These are phyloP conservation scores for Pyrus hybrid DNA, from an alignment of 331 rosid species.

Conservation along the genomic window DNA sequence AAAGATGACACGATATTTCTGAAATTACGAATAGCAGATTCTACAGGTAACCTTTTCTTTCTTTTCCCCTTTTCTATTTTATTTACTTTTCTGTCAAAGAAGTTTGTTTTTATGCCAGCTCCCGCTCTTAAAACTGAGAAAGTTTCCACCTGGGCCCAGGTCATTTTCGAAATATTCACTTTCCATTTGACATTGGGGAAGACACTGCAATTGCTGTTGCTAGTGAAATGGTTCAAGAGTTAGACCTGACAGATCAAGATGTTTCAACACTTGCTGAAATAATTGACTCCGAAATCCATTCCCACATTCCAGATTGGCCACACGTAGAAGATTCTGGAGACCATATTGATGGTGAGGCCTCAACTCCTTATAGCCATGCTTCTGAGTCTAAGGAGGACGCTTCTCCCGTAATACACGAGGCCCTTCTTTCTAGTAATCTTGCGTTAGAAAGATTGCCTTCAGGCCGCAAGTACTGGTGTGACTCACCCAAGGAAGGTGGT, in stretches of 20 bases:
- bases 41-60: constrained; percentile 43
- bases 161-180: constrained; percentile 78
- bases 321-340: constrained; percentile 23
- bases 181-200: constrained; percentile 77
- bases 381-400: constrained; percentile 35
- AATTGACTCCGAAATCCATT: constrained; percentile 67
- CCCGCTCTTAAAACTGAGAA: constrained; percentile 2
- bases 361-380: constrained; percentile 21
- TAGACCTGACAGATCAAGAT: constrained; percentile 87
- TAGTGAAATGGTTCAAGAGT: constrained; percentile 91
- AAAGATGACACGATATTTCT: constrained; percentile 75
- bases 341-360: constrained; percentile 18
- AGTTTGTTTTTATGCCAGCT: neutral
- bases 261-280: constrained; percentile 73
- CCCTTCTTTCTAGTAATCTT: constrained; percentile 25
- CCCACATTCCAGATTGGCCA: constrained; percentile 57
- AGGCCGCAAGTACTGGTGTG: constrained; percentile 87
- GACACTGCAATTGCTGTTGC: constrained; percentile 91
- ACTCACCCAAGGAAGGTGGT: constrained; percentile 63
- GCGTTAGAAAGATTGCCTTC: constrained; percentile 71
- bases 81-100: neutral
- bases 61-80: neutral
- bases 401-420: constrained; percentile 29
- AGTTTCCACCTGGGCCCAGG: constrained; percentile 35
- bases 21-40: constrained; percentile 69